Percentiles rank a stretch among this genome's conserved stretches.
Conservation (phyloP, 139 green algal genomes). For the Micractinium conductrix region DNA sequence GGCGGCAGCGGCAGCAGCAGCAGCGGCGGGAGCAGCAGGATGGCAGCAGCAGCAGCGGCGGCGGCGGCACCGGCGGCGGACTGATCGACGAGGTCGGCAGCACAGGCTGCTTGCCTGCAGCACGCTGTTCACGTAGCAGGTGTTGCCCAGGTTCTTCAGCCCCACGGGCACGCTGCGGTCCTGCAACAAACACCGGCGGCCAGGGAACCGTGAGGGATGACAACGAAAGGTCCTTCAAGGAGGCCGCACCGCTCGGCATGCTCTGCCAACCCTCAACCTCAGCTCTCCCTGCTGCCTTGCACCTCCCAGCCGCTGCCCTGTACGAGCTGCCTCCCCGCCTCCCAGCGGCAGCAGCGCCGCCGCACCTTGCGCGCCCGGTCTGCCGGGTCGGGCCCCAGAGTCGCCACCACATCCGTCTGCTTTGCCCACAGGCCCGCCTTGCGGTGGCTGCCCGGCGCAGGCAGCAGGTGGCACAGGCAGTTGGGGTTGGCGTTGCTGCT, state of each 20-base stretch:
- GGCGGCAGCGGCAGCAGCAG: no score
- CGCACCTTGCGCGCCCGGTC: slow-evolving; percentile 36
- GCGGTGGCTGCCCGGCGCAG: slow-evolving; percentile 49
- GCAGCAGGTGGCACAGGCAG: slow-evolving; percentile 77
- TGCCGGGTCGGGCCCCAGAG: slow-evolving; percentile 58
- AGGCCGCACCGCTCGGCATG: neutral
- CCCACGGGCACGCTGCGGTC: slow-evolving; percentile 57
- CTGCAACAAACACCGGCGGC: slow-evolving; percentile 1
- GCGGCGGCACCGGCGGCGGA: no score
- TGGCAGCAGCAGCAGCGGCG: no score
- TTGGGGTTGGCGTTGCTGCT: slow-evolving; percentile 70
- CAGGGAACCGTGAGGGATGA: no score
- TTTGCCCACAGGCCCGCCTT: slow-evolving; percentile 85
- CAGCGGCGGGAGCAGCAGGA: neutral
- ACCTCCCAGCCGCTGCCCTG: no score
- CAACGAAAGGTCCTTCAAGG: neutral
- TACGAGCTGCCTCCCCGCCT: no score
- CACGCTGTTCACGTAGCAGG: slow-evolving; percentile 89
- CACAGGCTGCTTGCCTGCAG: no score
- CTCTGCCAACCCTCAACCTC: neutral
- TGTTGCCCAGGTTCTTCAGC: slow-evolving; percentile 88
- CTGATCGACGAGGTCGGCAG: no score
- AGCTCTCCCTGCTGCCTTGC: neutral
- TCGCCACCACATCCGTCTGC: slow-evolving; percentile 44
- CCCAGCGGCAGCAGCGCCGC: no score